Conservation (phyloP, 371 early-diverging fungal species). For the Apophysomyces elegans region DNA sequence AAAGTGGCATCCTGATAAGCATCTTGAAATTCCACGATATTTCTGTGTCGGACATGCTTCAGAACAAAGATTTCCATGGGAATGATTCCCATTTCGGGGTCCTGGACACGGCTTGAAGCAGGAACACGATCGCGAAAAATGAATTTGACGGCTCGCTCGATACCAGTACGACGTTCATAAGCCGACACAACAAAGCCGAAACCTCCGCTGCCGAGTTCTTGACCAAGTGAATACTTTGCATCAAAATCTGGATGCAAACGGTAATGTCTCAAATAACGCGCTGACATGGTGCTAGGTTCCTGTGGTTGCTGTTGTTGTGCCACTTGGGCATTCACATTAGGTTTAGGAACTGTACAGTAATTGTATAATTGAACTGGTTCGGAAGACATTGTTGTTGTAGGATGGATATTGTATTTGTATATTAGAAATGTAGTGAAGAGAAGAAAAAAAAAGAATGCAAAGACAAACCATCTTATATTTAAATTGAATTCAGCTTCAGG, state of each 20-base stretch:
- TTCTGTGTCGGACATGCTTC: constrained; percentile 68
- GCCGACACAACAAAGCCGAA: constrained; percentile 80
- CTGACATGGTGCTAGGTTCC: not conserved
- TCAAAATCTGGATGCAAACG: constrained; percentile 55
- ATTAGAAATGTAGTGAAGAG: not conserved
- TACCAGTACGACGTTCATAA: constrained; percentile 46
- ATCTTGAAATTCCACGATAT: constrained; percentile 72
- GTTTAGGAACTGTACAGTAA: constrained; percentile 4
- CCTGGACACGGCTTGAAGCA: constrained; percentile 61
- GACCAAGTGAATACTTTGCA: constrained; percentile 58
- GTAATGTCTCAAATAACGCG: constrained; percentile 10
- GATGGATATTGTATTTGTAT: too few species aligned
- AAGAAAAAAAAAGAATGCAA: not conserved
- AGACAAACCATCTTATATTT: not conserved
- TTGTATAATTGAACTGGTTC: constrained; percentile 6
- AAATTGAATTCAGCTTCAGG: not conserved
- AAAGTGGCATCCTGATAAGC: constrained; percentile 68
- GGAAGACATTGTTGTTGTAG: not conserved
- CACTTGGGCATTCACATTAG: not conserved
- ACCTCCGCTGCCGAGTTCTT: constrained; percentile 80
- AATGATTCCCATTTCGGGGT: constrained; percentile 61
- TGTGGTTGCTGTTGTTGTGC: not conserved
- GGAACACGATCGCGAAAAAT: constrained; percentile 72
- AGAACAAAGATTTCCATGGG: constrained; percentile 81
- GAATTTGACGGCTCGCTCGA: constrained; percentile 82